Evolutionary conservation across 257 asterid genomes (phyloP).

Genomic region (Scutellaria baicalensis): DNA sequence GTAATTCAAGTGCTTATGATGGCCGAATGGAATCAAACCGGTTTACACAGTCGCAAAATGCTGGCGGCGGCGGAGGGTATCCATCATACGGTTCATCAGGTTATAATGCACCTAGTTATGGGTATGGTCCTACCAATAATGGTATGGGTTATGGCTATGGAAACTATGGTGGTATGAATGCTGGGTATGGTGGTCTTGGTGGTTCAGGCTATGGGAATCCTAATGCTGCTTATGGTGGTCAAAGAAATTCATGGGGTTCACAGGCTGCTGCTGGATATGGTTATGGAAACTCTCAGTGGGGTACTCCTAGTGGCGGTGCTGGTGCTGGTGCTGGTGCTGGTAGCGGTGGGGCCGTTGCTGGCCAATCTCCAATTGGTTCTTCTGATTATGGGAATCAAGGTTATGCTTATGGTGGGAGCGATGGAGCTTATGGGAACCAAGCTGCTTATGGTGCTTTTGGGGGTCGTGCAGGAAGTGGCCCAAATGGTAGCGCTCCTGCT

Average conservation of each 20-base stretch:
- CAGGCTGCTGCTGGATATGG: conserved; percentile 82
- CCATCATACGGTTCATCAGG: conserved; percentile 71
- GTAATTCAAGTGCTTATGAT: conserved; percentile 55
- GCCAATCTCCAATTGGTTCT: conserved; percentile 69
- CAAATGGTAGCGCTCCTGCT: conserved; percentile 31
- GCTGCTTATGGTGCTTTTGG: conserved; percentile 65
- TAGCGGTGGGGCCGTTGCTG: conserved; percentile 55
- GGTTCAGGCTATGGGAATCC: conserved; percentile 68
- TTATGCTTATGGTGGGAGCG: conserved; percentile 74
- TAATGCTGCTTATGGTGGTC: conserved; percentile 59
- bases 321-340: conserved; percentile 33
- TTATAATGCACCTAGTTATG: conserved; percentile 59
- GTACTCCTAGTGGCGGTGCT: conserved; percentile 32
- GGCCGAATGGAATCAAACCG: conserved; percentile 58
- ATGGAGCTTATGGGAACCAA: conserved; percentile 62
- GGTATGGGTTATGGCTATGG: conserved; percentile 87
- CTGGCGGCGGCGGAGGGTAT: conserved; percentile 55
- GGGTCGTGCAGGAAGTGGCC: conserved; percentile 59
- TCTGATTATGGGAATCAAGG: conserved; percentile 72
- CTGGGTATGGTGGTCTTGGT: conserved; percentile 63
- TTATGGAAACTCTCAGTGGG: conserved; percentile 73
- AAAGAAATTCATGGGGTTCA: conserved; percentile 63
- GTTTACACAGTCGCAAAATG: conserved; percentile 61
- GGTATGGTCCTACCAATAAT: conserved; percentile 58
- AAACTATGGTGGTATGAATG: conserved; percentile 47